Evolutionary conservation across 176 grass and related monocot genomes (phyloP), one percentile per base, ranked within the genome.

Genomic region (Themeda triandra): DNA sequence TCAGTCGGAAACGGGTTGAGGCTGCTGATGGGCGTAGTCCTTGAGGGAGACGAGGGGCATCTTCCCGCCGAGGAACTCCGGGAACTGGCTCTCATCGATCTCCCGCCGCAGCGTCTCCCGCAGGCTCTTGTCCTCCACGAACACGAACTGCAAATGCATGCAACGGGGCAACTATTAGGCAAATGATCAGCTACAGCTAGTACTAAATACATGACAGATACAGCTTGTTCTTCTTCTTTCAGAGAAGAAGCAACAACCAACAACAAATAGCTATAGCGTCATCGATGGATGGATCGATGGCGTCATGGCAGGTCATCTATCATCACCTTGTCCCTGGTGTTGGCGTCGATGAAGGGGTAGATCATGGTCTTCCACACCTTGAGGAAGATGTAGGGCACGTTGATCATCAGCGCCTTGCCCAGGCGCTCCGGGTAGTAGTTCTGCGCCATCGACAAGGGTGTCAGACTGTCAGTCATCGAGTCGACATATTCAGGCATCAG

Each of bases 1-100:
- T 54, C 51, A 54, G 0, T 54, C 51, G 51, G 18, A 54, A 54
- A 54, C 51, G 51, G 51, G 51, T 19, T 54, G 51, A 54, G 51
- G 19, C 46, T 51, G 46, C 51, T 54, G 48, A 4, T 17, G 51
- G 51, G 51, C 51, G 51, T 54, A 54, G 51, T 54, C 51, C 51
- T 54, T 54, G 51, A 54, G 51, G 19, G 51, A 23, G 51, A 54
- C 19, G 7, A 54, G 18, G 19, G 51, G 51, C 51, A 54, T 23
- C 49, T 53, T 53, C 6, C 49, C 49, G 6, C 49, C 49, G 9
- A 90, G 94, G 23, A 85, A 88, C 41, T 95, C 89, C 5, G 95
- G 92, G 36, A 98, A 56, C 72, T 98, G 89, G 78, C 63, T 90
- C 19, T 93, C 87, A 2, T 98, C 95, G 9, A 98, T 92, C n/a